phyloP scores from a whole-genome alignment of 805 yeast species.

The Ascoidea rubescens region DNA sequence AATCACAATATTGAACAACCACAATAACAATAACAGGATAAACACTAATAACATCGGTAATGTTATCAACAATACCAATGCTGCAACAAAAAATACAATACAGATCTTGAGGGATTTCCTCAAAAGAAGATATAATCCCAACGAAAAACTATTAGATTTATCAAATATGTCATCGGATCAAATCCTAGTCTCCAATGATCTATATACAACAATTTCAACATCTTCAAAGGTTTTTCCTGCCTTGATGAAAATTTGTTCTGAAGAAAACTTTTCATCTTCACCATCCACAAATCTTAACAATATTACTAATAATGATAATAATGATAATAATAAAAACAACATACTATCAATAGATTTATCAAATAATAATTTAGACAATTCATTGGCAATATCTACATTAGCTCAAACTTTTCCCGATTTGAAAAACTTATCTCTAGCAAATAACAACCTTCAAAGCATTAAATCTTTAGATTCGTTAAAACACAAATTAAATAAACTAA shows the following conservation, averaged over 20 bases:
- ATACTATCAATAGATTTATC: slow-evolving; percentile 65
- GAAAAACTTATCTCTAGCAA: slow-evolving; percentile 65
- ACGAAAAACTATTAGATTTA: slow-evolving; percentile 53
- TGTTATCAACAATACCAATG: slow-evolving; percentile 5
- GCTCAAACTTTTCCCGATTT: slow-evolving; percentile 65
- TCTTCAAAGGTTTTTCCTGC: slow-evolving; percentile 83
- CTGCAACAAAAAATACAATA: slow-evolving; percentile 33
- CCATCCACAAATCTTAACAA: no score
- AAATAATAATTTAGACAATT: slow-evolving; percentile 48
- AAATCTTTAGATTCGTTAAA: slow-evolving; percentile 62
- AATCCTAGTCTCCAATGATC: slow-evolving; percentile 41
- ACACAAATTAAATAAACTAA: slow-evolving; percentile 53
- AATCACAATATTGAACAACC: slow-evolving; percentile 24
- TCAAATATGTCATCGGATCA: slow-evolving; percentile 53
- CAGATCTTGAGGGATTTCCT: slow-evolving; percentile 50
- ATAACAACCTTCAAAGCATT: slow-evolving; percentile 50
- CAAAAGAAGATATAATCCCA: slow-evolving; percentile 51
- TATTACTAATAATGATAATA: no score
- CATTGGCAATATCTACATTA: slow-evolving; percentile 40
- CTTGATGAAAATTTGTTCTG: slow-evolving; percentile 63
- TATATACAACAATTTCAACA: slow-evolving; percentile 46
- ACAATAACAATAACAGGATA: slow-evolving; percentile 4
- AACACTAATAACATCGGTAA: slow-evolving; percentile 1
- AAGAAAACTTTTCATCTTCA: slow-evolving; percentile 9
- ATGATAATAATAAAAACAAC: slow-evolving; percentile 17